A percentile compares a stretch with the other conserved stretches of the same genome.
phyloP scores from a whole-genome alignment of 2,329 filamentous ascomycete species.

The Aspergillus quadrilineatus region DNA sequence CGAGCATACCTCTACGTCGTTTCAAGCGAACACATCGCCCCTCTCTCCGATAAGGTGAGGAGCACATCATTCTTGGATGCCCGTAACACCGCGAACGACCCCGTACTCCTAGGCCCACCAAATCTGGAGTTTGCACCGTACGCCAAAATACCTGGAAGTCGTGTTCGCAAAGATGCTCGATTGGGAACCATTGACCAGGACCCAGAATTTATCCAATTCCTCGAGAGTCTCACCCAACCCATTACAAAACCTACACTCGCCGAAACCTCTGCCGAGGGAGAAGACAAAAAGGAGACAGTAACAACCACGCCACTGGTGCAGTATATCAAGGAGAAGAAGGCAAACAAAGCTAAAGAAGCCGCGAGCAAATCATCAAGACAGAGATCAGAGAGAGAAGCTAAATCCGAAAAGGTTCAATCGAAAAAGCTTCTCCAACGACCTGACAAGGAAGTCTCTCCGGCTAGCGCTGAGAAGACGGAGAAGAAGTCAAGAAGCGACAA shows the following conservation, averaged over 20 bases:
- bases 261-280: constrained; percentile 50
- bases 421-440: constrained; percentile 44
- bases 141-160: constrained; percentile 74
- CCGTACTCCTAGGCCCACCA: constrained; percentile 74
- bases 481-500: constrained; percentile 53
- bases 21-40: constrained; percentile 65
- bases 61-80: constrained; percentile 74
- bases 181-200: constrained; percentile 97
- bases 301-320: constrained; percentile 88
- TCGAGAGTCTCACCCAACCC: constrained; percentile 80
- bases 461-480: constrained; percentile 36
- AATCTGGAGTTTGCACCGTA: constrained; percentile 79
- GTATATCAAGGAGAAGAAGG: constrained; percentile 88
- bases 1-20: constrained; percentile 80
- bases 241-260: constrained; percentile 55
- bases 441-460: constrained; percentile 32
- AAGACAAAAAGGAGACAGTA: constrained; percentile 60
- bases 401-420: constrained; percentile 41
- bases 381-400: constrained; percentile 41
- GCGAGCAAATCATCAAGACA: constrained; percentile 40
- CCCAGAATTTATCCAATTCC: constrained; percentile 89
- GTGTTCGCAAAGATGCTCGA: constrained; percentile 74
- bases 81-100: constrained; percentile 69
- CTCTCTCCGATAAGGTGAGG: constrained; percentile 70
- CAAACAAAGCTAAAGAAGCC: constrained; percentile 67